Percentiles rank a stretch among this genome's conserved stretches.
Conservation (phyloP, 805 yeast species). For the Monosporozyma servazzii region DNA sequence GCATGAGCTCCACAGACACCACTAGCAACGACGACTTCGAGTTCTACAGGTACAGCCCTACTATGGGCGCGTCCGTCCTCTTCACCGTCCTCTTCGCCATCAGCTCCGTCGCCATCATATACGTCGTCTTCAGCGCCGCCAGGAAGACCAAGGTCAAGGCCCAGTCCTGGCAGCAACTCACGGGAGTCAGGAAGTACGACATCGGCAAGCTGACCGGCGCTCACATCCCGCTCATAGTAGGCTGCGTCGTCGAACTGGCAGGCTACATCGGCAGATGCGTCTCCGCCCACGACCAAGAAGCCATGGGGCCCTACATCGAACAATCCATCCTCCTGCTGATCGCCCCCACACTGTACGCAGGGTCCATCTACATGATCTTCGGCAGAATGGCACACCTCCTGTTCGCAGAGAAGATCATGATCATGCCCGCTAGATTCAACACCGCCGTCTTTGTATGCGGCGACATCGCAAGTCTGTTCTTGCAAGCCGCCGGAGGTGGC, state of each 20-base stretch:
- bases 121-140: background rate
- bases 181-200: background rate
- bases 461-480: conserved; percentile 24
- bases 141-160: background rate
- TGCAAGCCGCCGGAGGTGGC: conserved; percentile 31
- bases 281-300: conserved; percentile 8
- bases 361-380: conserved; percentile 28
- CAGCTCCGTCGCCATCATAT: background rate
- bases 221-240: conserved; percentile 21
- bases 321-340: conserved; percentile 23
- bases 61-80: conserved; percentile 10
- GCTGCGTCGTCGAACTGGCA: conserved; percentile 18
- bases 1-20: too few species aligned
- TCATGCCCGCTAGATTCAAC: conserved; percentile 17
- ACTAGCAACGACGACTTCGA: conserved; percentile 1
- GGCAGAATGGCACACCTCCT: conserved; percentile 19
- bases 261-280: conserved; percentile 23
- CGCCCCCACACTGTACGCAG: conserved; percentile 29
- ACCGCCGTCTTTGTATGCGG: conserved; percentile 28
- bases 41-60: conserved; percentile 13
- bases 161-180: conserved; percentile 1
- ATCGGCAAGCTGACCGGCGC: conserved; percentile 6
- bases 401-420: conserved; percentile 12
- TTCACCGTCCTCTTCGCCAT: conserved; percentile 11
- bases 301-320: conserved; percentile 16